Conservation (phyloP, 1,284 basidiomycete species). For the Termitomyces sp. region DNA sequence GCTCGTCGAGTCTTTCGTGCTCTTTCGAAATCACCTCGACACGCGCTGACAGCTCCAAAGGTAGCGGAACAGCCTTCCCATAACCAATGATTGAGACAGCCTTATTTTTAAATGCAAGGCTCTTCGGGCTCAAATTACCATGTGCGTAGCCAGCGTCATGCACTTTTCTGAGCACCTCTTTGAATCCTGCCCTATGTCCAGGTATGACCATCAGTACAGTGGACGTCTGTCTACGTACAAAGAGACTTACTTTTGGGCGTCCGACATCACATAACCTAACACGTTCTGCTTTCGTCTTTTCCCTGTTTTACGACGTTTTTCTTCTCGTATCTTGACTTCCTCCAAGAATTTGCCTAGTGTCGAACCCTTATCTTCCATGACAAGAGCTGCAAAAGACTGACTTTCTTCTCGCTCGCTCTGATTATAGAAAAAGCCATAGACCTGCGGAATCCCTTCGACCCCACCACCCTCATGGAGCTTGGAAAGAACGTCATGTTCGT, state of each 20-base stretch:
- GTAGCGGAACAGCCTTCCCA: neutral
- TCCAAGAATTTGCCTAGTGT: neutral
- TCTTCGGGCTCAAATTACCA: slow-evolving; percentile 1
- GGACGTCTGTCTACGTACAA: too few species aligned
- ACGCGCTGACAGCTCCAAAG: too few species aligned
- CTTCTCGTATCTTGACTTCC: neutral
- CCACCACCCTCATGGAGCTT: too few species aligned
- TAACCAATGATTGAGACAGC: slow-evolving; percentile 3
- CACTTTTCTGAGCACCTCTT: neutral
- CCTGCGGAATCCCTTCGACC: neutral
- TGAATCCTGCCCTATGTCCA: neutral
- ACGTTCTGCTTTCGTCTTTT: neutral
- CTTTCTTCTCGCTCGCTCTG: neutral
- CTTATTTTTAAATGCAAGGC: neutral
- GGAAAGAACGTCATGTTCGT: neutral
- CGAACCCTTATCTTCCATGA: neutral
- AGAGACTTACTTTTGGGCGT: neutral
- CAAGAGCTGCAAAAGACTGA: neutral
- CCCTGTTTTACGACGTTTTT: too few species aligned
- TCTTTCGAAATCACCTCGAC: too few species aligned
- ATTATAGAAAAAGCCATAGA: neutral
- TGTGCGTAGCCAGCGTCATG: neutral
- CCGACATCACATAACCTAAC: neutral
- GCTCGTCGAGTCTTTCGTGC: too few species aligned
- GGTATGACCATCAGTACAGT: neutral